These are phyloP conservation scores for Cucumis variabilis DNA, from an alignment of 331 rosid genomes.

Conservation along the genomic window DNA sequence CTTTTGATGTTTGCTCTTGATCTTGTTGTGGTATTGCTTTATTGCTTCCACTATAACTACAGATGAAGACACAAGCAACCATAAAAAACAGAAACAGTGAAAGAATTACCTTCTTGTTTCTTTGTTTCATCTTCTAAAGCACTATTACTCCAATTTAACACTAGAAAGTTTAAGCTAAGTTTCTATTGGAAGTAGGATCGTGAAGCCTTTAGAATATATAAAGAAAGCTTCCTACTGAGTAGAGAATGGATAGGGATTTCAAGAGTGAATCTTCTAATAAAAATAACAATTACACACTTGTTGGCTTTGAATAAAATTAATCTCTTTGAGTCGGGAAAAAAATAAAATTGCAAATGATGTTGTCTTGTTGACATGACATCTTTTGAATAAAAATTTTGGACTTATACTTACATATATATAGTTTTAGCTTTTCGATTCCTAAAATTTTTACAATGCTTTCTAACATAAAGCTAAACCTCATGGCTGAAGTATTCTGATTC, in stretches of 20 bases:
- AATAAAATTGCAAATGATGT: not conserved
- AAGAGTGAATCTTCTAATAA: not conserved
- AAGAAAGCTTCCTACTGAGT: not conserved
- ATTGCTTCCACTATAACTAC: conserved; percentile 34
- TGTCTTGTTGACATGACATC: conserved; percentile 16
- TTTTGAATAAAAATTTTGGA: conserved; percentile 18
- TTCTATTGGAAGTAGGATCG: not conserved
- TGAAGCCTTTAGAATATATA: conserved; percentile 24
- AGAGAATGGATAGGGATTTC: not conserved
- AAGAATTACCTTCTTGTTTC: conserved; percentile 40
- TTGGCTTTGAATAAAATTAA: not conserved
- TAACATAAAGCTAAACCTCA: not conserved
- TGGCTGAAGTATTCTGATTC: not conserved
- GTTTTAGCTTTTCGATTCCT: not conserved
- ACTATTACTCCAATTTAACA: conserved; percentile 18
- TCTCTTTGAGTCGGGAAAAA: not conserved
- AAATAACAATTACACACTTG: not conserved
- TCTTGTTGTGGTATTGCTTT: conserved; percentile 47
- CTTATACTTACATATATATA: not conserved
- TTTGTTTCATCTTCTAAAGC: conserved; percentile 49
- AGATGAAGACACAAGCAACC: conserved; percentile 48
- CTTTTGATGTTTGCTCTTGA: conserved; percentile 53
- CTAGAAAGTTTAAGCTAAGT: conserved; percentile 35
- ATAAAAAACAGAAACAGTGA: conserved; percentile 46
- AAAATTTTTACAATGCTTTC: not conserved